Evolutionary conservation across 192 early-diverging fungal species (phyloP), one percentile per base, ranked within the genome.

Genomic region (Podila clonocystis): DNA sequence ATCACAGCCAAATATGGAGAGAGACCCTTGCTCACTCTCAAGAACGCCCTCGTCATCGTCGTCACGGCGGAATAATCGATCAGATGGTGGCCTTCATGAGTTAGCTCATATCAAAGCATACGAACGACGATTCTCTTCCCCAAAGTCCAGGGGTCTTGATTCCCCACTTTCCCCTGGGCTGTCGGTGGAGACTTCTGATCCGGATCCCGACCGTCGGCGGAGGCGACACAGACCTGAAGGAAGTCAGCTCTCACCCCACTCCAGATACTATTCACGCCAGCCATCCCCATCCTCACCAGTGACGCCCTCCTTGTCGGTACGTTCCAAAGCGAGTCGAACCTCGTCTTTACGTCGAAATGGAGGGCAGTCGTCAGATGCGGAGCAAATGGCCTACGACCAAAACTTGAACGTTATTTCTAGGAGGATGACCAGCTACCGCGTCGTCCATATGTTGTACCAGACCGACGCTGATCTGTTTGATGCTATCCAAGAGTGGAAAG

Each of bases 381-480:
- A 71, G 13, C 55, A 70, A 15, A 13, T 57, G 5, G 68, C 57
- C 8, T 34, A 67, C n/a, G 68, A 66, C 17, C 63, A 78, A 31
- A 65, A 33, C 28, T 20, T 66, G 19, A 78, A 24, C 13, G 67
- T 78, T 24, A 67, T 65, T 13, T 62, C 58, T 3, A 31, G 75
- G 59, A 62, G n/a, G 7, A 66, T 71, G 75, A 78, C 68, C 38
- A 75, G 74, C 30, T 70, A 83, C 49, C 62, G 82, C 5, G 67
- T 72, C 5, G 65, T 83, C 20, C 64, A 72, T 17, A 19, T 83
- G 45, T 58, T 83, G 1, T 72, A 67, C 33, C 82, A 74, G 29
- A 48, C 68, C 0, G 63, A 77, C 15, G 74, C 58, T 0, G 68
- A 83, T 45, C 24, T 75, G 20, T 76, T 83, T 67, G 82, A 83